Evolutionary conservation across 352 stramenopile genomes (phyloP), one percentile per base, ranked within the genome.

Genomic region (Plasmopara viticola): DNA sequence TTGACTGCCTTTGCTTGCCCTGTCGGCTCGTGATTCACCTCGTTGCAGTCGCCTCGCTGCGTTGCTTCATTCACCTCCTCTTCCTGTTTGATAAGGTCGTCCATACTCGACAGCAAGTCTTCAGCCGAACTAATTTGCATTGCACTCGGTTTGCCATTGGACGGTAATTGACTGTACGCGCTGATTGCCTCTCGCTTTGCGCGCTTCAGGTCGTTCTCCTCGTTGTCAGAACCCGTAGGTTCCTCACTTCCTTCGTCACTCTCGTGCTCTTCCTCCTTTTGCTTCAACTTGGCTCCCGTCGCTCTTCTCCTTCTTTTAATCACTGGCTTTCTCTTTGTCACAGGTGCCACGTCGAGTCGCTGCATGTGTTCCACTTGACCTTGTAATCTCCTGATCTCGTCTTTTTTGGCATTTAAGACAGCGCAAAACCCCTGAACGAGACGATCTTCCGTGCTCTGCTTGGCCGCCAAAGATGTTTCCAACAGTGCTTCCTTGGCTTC

Each of bases 321-420:
- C 5, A 31, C 34, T 8, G 50, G 13, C 17, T 53, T 62, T 34
- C 18, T 68, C 33, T 61, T 61, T 6, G 18, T 30, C 30, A 6
- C 12, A 5, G 39, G 14, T 14, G 48, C 58, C 30, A 4, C n/a
- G 15, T 40, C 25, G 18, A 29, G 48, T 3, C 31, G 48, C 13
- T 44, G 44, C 50, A 39, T 12, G 2, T 54, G 51, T 4, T 58
- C 47, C 20, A 81, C 9, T 20, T 76, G 64, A 6, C 56, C 40
- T 59, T 74, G 56, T 14, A 86, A 42, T 7, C 68, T 65, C 48
- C 60, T 58, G 9, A 84, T 78, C 38, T 78, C 70, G n/a, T 81
- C 70, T 51, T 86, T 86, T 63, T 86, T 84, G 14, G 67, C 61
- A 33, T 84, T 83, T 43, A 86, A 43, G 30, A 84, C 69, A 4